Evolutionary conservation across 768 basidiomycete genomes (phyloP), one percentile per base, ranked within the genome.

Genomic region (Rhodocollybia butyracea): DNA sequence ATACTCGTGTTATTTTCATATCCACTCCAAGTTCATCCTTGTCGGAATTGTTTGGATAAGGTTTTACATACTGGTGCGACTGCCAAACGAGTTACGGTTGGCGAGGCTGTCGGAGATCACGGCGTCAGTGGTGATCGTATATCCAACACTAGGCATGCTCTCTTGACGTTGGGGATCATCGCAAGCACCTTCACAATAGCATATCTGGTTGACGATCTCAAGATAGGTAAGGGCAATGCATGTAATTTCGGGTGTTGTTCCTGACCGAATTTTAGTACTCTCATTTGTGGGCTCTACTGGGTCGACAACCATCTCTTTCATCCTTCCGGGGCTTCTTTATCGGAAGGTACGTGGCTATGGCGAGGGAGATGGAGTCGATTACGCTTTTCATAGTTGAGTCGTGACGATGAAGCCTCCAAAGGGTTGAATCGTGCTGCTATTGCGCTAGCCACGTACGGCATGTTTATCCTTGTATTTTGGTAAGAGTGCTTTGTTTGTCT

Each of bases 221-320:
- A 85, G 64, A 69, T 91, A 68, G 89, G 91, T 88, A 85, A 69
- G 12, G 1, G 26, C 11, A 21, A 24, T 36, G 31, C n/a, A n/a
- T n/a, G n/a, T n/a, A 31, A 22, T 24, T 50, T 10, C 11, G 21
- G 12, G 32, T 22, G 8, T 22, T 17, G 29, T 21, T 21, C 21
- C 57, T 56, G 50, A 41, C 39, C 38, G 54, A 48, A 22, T 54
- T 50, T 26, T 64, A 92, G 96, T 98, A 13, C 78, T 98, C 31
- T 92, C 94, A 3, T 97, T 99, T 66, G 96, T 99, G 34, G 97
- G 97, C 1, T 88, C 94, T 22, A 98, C 94, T 1, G 97, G 97
- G 12, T 96, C 93, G 13, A 97, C 95, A 24, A 96, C 94, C 21
- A 93, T 98, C 56, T 94, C 92, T 1, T 98, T 98, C 73, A 97